Evolutionary conservation across 208 protist species (phyloP), one percentile per base, ranked within the genome.

Genomic region (Leptomonas seymouri): DNA sequence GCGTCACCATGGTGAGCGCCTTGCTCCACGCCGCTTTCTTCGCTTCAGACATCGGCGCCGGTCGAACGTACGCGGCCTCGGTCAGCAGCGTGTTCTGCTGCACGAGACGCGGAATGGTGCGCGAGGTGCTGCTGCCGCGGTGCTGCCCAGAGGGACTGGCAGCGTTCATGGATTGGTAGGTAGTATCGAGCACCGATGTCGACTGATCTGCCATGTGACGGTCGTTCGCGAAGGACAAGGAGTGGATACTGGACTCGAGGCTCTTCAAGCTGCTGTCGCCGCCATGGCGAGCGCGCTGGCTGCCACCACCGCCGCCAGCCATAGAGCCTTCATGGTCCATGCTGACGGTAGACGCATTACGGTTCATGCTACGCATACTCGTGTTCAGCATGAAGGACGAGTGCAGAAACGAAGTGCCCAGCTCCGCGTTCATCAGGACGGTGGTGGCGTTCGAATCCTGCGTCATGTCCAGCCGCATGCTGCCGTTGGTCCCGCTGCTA

Each of bases 341-440:
- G 36, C 62, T 51, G 3, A 44, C 36, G 27, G 9, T 6, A 23
- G 59, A 57, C 30, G 45, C 41, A 49, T 64, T 63, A 7, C 31
- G 44, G 6, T 49, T 51, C 53, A 59, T 74, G 62, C 61, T 60
- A 16, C 59, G 56, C 7, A 44, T 55, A 41, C 71, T 62, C 5
- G 51, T 42, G 65, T 66, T 85, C 28, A 82, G 68, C 31, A 89
- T 71, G 25, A 89, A 82, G 21, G 85, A 93, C 12, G 90, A 95
- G 20, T 89, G 85, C 74, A 93, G 80, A 30, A 89, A 67, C 21
- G 80, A 92, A 60, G 64, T 88, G n/a, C 67, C 78, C 21, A 86
- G 60, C 15, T 81, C 74, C 27, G 49, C 54, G 51, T 63, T 68
- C 49, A 68, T 48, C 23, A 62, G 30, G 49, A 57, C 71, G 21